Percentiles rank a stretch among this genome's conserved stretches.
phyloP scores from a whole-genome alignment of 164 flowering plant species.

The Liriodendron chinense region DNA sequence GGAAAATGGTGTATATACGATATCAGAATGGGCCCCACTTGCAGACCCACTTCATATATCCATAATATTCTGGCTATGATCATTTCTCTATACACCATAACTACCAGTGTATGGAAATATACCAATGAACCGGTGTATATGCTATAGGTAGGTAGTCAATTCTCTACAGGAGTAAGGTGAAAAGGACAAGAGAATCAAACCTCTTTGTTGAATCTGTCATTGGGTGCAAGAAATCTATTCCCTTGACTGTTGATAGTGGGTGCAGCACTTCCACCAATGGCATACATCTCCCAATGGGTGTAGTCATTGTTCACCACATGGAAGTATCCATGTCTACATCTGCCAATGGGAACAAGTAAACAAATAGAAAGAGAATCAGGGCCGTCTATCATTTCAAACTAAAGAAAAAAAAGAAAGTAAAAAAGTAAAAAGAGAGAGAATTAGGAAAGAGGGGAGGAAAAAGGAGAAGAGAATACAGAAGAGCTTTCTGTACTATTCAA shows the following conservation, averaged over 20 bases:
- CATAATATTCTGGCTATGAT: too few species aligned
- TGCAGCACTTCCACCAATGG: slow-evolving; percentile 81
- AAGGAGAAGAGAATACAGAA: neutral
- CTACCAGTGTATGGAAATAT: too few species aligned
- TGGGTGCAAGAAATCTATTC: slow-evolving; percentile 72
- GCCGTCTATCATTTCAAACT: neutral
- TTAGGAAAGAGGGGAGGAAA: neutral
- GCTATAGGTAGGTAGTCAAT: too few species aligned
- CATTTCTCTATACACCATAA: too few species aligned
- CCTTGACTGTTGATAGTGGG: slow-evolving; percentile 89
- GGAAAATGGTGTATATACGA: too few species aligned
- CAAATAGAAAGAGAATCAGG: neutral
- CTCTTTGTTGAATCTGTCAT: slow-evolving; percentile 49
- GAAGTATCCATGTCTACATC: slow-evolving; percentile 76
- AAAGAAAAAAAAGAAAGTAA: neutral
- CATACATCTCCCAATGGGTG: slow-evolving; percentile 82
- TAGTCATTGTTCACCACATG: slow-evolving; percentile 91
- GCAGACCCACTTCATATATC: too few species aligned
- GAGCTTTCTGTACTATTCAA: neutral
- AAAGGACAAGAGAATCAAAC: slow-evolving; percentile 21
- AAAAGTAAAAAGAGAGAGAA: neutral
- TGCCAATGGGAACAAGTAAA: slow-evolving; percentile 17
- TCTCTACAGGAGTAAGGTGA: neutral
- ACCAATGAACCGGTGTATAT: too few species aligned
- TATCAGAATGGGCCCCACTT: too few species aligned